Evolutionary conservation across 805 yeast genomes (phyloP).

Genomic region (Pichia kluyveri): DNA sequence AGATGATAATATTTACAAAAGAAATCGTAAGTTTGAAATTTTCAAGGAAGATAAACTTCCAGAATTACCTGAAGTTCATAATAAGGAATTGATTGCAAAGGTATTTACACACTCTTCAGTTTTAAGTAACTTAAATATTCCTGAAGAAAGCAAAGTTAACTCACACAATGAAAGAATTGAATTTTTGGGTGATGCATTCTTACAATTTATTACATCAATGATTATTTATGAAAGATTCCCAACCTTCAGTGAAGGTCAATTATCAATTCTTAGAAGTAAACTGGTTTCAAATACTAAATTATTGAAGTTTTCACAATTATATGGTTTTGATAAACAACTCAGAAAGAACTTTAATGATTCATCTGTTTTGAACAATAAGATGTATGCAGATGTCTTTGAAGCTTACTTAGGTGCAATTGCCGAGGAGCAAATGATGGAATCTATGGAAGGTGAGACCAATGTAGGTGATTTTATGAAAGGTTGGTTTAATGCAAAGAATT

Average conservation of each 20-base stretch:
- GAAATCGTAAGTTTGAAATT: constrained; percentile 8
- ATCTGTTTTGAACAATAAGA: constrained; percentile 45
- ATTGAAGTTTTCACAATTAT: constrained; percentile 57
- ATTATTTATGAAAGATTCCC: constrained; percentile 64
- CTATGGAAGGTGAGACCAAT: constrained; percentile 42
- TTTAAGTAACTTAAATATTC: constrained; percentile 46
- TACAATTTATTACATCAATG: constrained; percentile 62
- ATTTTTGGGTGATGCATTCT: constrained; percentile 81
- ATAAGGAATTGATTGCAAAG: constrained; percentile 47
- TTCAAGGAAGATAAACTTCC: constrained; percentile 32
- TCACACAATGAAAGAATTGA: constrained; percentile 82
- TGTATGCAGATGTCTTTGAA: constrained; percentile 85
- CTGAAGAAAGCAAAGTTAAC: constrained; percentile 44
- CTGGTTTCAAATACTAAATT: constrained; percentile 68
- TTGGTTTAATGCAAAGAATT: constrained; percentile 38
- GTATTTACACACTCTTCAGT: constrained; percentile 80
- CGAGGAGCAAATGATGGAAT: constrained; percentile 31
- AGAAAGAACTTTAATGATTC: constrained; percentile 33
- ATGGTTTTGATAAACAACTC: constrained; percentile 55
- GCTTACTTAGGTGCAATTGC: constrained; percentile 86
- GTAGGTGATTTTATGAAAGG: constrained; percentile 26
- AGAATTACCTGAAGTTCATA: constrained; percentile 54
- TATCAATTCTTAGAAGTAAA: constrained; percentile 60
- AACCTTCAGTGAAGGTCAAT: constrained; percentile 66
- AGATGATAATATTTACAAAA: constrained; percentile 2